Evolutionary conservation across 2,329 filamentous ascomycete species (phyloP).

Genomic region (Cladophialophora yegresii): DNA sequence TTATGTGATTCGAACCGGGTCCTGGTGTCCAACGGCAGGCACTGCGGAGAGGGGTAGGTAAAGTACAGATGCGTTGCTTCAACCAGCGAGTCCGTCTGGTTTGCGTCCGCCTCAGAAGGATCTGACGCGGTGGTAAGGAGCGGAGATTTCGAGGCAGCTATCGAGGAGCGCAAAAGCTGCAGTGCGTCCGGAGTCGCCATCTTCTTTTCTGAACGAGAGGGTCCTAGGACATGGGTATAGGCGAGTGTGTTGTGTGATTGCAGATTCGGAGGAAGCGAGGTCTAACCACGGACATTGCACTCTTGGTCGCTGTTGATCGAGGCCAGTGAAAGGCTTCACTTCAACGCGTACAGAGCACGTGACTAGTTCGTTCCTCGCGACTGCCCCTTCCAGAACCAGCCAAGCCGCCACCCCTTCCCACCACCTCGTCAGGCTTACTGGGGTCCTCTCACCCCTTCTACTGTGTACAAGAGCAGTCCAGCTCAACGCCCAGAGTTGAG

Average conservation of each 20-base stretch:
- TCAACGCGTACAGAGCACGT: not conserved
- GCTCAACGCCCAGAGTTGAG: not conserved
- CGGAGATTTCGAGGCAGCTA: conserved; percentile 69
- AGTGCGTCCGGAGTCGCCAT: conserved; percentile 74
- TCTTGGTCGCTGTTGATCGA: not conserved
- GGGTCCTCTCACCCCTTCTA: not conserved
- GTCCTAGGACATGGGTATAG: conserved; percentile 10
- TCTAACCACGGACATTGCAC: not conserved
- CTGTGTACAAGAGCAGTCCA: not conserved
- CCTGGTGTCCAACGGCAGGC: conserved; percentile 68
- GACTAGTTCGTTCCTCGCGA: not conserved
- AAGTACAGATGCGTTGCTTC: conserved; percentile 79
- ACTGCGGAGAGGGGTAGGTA: conserved; percentile 57
- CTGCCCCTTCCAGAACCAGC: not conserved
- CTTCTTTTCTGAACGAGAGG: conserved; percentile 11
- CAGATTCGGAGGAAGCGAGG: not conserved
- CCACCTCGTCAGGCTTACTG: not conserved
- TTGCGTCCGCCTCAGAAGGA: conserved; percentile 59
- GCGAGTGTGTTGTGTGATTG: not conserved
- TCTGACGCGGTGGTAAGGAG: conserved; percentile 73
- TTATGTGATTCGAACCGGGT: conserved; percentile 83
- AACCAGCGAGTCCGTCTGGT: conserved; percentile 64
- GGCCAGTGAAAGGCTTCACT: not conserved
- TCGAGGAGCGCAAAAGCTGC: conserved; percentile 78
- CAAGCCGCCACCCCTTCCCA: not conserved